These are phyloP conservation scores for Periglandula ipomoeae DNA, from an alignment of 2,329 filamentous ascomycete genomes.

Conservation along the genomic window DNA sequence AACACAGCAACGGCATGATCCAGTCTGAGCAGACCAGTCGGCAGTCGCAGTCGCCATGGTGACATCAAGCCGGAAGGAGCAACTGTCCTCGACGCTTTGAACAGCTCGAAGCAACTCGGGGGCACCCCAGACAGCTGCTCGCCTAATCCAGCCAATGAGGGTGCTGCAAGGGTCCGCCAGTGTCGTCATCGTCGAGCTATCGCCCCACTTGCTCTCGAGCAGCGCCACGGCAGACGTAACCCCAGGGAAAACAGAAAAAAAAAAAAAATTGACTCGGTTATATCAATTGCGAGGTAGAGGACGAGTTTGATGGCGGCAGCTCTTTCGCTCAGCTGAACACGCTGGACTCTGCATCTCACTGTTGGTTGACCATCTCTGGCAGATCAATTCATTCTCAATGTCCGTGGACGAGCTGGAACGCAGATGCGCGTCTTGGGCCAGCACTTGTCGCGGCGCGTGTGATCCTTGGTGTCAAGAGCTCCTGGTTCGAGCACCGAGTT, in stretches of 20 bases:
- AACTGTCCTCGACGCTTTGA: too few relatives aligned
- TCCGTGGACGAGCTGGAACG: background rate
- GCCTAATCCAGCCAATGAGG: background rate
- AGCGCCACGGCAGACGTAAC: constrained; percentile 6
- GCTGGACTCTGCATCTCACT: too few relatives aligned
- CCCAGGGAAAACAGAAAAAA: background rate
- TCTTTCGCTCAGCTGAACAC: too few relatives aligned
- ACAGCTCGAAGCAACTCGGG: background rate
- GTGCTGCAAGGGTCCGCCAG: background rate
- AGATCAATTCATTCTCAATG: background rate
- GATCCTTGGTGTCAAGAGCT: too few relatives aligned
- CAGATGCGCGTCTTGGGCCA: background rate
- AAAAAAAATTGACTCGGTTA: too few relatives aligned
- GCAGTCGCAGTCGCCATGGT: background rate
- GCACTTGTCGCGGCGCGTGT: too few relatives aligned
- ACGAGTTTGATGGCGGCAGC: background rate
- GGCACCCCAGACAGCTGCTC: background rate
- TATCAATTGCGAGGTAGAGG: background rate
- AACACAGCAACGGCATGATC: background rate
- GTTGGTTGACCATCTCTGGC: too few relatives aligned
- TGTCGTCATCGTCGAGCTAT: constrained; percentile 13
- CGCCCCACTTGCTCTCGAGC: constrained; percentile 6
- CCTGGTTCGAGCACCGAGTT: background rate
- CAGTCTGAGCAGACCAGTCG: too few relatives aligned
- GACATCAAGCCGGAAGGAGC: too few relatives aligned